These are phyloP conservation scores for Linnemannia hyalina DNA, from an alignment of 192 early-diverging fungal genomes.

Conservation along the genomic window DNA sequence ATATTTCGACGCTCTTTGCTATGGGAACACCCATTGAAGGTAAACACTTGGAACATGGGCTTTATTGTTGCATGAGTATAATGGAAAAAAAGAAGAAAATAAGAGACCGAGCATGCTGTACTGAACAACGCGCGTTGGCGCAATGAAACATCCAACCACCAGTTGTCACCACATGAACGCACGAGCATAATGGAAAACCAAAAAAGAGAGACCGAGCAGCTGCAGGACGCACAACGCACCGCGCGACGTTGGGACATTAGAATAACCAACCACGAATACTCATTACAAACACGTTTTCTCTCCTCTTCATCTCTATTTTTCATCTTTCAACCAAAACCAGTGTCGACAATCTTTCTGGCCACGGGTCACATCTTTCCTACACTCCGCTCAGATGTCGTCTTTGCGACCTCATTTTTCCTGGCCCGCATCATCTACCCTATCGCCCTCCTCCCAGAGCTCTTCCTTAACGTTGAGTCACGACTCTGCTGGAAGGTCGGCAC, in stretches of 20 bases:
- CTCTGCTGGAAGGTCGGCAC: slow-evolving; percentile 44
- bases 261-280: background rate
- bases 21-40: slow-evolving; percentile 51
- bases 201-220: background rate
- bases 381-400: slow-evolving; percentile 36
- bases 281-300: background rate
- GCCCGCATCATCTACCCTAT: slow-evolving; percentile 41
- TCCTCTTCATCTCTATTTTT: background rate
- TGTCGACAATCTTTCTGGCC: slow-evolving; percentile 48
- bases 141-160: too few species aligned
- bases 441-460: slow-evolving; percentile 36
- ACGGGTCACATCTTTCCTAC: slow-evolving; percentile 46
- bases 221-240: background rate
- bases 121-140: background rate
- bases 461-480: slow-evolving; percentile 42
- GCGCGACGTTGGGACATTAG: too few species aligned
- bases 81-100: background rate
- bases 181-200: background rate
- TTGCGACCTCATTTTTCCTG: slow-evolving; percentile 35
- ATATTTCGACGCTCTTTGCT: slow-evolving; percentile 39
- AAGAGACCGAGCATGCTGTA: background rate
- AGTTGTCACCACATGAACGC: background rate
- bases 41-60: background rate
- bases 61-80: too few species aligned
- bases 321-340: background rate